Base-by-base conservation (phyloP, 2,329 filamentous ascomycete genomes). In the Pestalotiopsis sp. region DNA sequence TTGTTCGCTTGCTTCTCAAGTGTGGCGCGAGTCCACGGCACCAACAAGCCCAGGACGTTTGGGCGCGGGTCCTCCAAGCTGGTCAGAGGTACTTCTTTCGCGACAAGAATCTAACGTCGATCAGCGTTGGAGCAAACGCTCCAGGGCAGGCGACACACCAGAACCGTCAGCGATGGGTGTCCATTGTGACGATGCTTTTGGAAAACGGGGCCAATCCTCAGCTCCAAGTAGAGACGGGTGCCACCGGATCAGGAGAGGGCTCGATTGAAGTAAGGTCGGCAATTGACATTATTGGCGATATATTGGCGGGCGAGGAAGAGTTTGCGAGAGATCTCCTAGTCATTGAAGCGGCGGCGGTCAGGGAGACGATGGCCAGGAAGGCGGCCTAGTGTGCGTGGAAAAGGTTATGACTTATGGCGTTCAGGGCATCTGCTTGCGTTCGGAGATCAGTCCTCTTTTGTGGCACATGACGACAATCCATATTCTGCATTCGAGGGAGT, bases 141-240 rank as follows among this genome's bases (percentile, higher is more conserved):
- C n/a, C 23, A 36, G 45, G 17, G 3, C 45, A 38, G 2, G 52
- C 58, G 58, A 27, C 57, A 13, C 23, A 27, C 23, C 57, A 67
- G 66, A 67, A 67, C 39, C 66, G 66, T 3, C 66, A 62, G 20
- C 57, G 57, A 23, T 67, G 66, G 66, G 66, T 67, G 7, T 17
- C 57, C 27, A 57, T 57, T 20, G 66, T 67, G 31, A 58, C 31
- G 20, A 14, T 41, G 3, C 56, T 67, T 12, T 57, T 67, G 38
- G 57, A 45, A 20, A 17, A 63, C 25, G 66, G 66, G 38, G 66
- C 58, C 36, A 57, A 67, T 20, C 66, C 66, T 12, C 36, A 67
- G 56, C 17, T 61, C 7, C 66, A 67, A 25, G 58, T 67, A 17
- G 66, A 67, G 41, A 61, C 27, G 3, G 31, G 56, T 25, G 57